A percentile compares a stretch with the other conserved stretches of the same genome.
phyloP scores from a whole-genome alignment of 805 yeast genomes.

The Spathaspora sp. region DNA sequence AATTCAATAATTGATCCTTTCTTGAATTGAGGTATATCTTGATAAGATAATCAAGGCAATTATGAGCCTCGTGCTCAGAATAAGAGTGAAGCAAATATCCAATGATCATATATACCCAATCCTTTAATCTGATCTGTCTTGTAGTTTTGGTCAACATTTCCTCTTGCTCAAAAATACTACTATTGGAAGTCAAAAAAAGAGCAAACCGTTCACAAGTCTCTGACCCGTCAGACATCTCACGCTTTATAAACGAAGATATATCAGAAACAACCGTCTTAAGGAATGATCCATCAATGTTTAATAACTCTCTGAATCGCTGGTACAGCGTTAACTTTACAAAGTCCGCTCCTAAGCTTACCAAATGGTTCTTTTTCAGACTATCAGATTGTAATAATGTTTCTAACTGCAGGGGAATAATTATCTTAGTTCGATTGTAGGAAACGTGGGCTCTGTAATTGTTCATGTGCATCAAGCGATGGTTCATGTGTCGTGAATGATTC shows the following conservation, averaged over 20 bases:
- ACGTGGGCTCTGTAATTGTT: background rate
- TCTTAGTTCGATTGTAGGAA: background rate
- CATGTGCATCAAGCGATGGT: background rate
- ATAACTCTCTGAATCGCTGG: conserved; percentile 24
- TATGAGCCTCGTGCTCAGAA: conserved; percentile 18
- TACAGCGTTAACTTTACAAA: conserved; percentile 29
- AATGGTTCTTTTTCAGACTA: conserved; percentile 21
- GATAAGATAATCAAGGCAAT: conserved; percentile 26
- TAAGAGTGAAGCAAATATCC: conserved; percentile 23
- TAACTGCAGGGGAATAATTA: conserved; percentile 10
- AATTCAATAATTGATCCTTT: conserved; percentile 5
- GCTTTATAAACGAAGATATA: conserved; percentile 27
- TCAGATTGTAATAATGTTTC: conserved; percentile 9
- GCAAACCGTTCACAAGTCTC: conserved; percentile 15
- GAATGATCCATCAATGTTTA: conserved; percentile 26
- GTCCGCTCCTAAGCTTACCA: conserved; percentile 33
- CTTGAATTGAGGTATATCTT: conserved; percentile 24
- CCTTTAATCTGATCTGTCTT: conserved; percentile 12
- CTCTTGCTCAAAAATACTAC: conserved; percentile 6
- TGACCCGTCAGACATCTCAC: conserved; percentile 18
- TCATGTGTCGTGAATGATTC: background rate
- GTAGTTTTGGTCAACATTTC: conserved; percentile 13
- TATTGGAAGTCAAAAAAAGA: conserved; percentile 17
- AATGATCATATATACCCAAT: conserved; percentile 14
- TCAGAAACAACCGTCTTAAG: conserved; percentile 32